Conservation (phyloP, 2,329 filamentous ascomycete species). For the Aspergillus alliaceus region DNA sequence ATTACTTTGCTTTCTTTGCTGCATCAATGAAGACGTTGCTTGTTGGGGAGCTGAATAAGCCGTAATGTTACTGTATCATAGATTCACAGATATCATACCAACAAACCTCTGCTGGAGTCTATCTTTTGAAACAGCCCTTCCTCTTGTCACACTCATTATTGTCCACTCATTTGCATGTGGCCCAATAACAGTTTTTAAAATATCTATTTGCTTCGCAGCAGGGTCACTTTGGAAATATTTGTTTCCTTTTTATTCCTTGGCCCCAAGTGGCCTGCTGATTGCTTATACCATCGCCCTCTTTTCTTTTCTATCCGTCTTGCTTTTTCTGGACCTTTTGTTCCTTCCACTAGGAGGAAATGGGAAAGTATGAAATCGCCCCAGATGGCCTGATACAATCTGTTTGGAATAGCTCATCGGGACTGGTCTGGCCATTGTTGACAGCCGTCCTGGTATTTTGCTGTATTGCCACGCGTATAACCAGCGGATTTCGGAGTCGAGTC, state of each 20-base stretch:
- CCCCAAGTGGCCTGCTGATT: neutral
- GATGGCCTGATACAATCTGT: slow-evolving; percentile 18
- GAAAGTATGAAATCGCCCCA: slow-evolving; percentile 19
- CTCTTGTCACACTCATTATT: neutral
- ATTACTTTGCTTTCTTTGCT: no score
- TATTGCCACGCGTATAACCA: slow-evolving; percentile 40
- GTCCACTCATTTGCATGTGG: no score
- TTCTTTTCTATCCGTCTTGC: neutral
- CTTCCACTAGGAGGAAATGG: neutral
- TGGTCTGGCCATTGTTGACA: slow-evolving; percentile 28
- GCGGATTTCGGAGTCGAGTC: slow-evolving; percentile 34
- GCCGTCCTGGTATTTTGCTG: slow-evolving; percentile 32
- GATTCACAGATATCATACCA: neutral
- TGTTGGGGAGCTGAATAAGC: slow-evolving; percentile 5
- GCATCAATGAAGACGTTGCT: no score
- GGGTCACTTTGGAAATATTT: neutral
- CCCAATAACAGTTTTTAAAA: neutral
- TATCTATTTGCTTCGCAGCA: neutral
- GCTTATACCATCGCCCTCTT: no score
- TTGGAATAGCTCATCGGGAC: slow-evolving; percentile 20
- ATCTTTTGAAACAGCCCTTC: neutral
- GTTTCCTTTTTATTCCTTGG: neutral
- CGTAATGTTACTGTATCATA: slow-evolving; percentile 3
- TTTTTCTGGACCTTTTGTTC: neutral
- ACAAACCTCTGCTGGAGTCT: neutral